Percentiles rank a stretch among this genome's conserved stretches.
phyloP scores from a whole-genome alignment of 352 stramenopile species.

The Phytopythium boreale region DNA sequence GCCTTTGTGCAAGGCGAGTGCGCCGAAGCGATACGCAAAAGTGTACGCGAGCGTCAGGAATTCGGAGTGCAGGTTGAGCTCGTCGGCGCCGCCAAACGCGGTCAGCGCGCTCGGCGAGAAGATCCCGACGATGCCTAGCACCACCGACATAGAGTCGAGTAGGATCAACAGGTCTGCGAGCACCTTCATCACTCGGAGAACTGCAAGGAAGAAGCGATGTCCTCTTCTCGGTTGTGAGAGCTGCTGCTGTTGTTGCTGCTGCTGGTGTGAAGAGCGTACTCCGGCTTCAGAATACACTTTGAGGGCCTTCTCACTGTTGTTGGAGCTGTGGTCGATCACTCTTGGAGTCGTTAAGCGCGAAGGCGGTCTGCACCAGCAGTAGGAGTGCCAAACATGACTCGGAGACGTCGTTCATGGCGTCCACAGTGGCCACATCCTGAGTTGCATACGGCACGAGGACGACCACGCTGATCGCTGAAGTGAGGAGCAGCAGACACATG shows the following conservation, averaged over 20 bases:
- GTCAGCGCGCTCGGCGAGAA: conserved; percentile 10
- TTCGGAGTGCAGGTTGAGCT: conserved; percentile 21
- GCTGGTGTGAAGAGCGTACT: neutral
- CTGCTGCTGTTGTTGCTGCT: conserved; percentile 2
- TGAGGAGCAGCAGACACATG: conserved; percentile 17
- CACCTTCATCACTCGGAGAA: conserved; percentile 6
- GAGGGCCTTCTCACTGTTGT: neutral
- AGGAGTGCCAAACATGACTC: conserved; percentile 27
- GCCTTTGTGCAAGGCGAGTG: conserved; percentile 8
- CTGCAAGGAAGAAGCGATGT: neutral
- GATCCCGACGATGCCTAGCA: conserved; percentile 17
- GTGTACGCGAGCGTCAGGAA: conserved; percentile 27
- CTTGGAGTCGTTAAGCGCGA: conserved; percentile 5
- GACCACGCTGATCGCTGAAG: conserved; percentile 10
- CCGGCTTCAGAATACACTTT: neutral
- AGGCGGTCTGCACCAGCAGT: conserved; percentile 26
- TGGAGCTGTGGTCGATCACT: neutral
- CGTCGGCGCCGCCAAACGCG: conserved; percentile 5
- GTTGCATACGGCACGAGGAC: conserved; percentile 20
- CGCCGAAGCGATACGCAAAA: conserved; percentile 27
- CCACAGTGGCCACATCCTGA: conserved; percentile 2
- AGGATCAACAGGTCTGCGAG: conserved; percentile 26
- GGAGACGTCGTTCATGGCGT: conserved; percentile 28
- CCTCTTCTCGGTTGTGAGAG: neutral
- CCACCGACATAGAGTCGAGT: conserved; percentile 13